These are phyloP conservation scores for Aspergillus fumigatus DNA, from an alignment of 2,329 filamentous ascomycete genomes.

Conservation along the genomic window DNA sequence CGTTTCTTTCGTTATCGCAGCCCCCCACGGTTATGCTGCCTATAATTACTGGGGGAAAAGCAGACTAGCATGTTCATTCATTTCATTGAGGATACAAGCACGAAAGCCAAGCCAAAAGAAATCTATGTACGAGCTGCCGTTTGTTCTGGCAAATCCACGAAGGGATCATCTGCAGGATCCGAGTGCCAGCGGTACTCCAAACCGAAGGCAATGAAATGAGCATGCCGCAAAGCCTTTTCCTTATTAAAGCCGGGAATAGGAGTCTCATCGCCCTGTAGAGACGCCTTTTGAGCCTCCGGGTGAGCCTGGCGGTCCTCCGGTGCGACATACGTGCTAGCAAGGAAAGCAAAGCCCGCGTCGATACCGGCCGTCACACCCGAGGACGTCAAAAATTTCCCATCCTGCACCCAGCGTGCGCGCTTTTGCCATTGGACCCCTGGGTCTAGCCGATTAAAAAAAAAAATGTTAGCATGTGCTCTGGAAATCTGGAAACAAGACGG, in stretches of 20 bases:
- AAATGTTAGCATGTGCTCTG: not conserved
- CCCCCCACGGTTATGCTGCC: too few relatives aligned
- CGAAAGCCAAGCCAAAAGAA: too few relatives aligned
- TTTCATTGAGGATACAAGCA: too few relatives aligned
- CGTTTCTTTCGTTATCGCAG: too few relatives aligned
- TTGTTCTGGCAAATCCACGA: not conserved
- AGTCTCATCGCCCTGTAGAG: not conserved
- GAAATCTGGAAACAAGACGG: rapidly evolving
- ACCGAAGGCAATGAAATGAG: not conserved
- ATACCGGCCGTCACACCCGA: not conserved
- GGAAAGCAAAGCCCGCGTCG: not conserved
- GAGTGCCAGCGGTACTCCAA: not conserved
- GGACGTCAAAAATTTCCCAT: not conserved
- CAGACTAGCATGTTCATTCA: too few relatives aligned
- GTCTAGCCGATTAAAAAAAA: not conserved
- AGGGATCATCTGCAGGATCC: not conserved
- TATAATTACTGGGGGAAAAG: too few relatives aligned
- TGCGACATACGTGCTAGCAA: not conserved
- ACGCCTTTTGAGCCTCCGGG: not conserved
- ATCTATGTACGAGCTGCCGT: not conserved
- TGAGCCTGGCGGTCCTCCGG: not conserved
- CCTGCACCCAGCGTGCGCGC: not conserved
- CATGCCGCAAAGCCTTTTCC: not conserved
- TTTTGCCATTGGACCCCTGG: not conserved
- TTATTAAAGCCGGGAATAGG: not conserved